Evolutionary conservation across 352 stramenopile species (phyloP).

Genomic region (Blastocystis sp.): DNA sequence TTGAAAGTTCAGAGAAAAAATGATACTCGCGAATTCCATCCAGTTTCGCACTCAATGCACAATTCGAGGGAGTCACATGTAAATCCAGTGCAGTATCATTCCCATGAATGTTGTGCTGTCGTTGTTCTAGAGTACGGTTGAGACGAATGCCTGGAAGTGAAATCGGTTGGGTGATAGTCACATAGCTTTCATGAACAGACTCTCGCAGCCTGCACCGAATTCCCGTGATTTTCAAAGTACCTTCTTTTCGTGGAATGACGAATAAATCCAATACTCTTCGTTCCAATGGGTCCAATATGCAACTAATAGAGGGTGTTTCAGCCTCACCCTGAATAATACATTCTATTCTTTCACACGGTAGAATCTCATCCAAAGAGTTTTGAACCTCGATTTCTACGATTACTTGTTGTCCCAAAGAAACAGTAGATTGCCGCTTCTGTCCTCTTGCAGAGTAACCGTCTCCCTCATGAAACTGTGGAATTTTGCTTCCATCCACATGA

Average conservation of each 20-base stretch:
- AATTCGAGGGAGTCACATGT: not conserved
- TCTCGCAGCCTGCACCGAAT: not conserved
- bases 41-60: not conserved
- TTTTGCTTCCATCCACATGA: not conserved
- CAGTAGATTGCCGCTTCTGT: not conserved
- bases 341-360: not conserved
- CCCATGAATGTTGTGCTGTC: not conserved
- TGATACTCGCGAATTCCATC: not conserved
- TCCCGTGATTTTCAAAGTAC: not conserved
- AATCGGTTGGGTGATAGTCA: not conserved
- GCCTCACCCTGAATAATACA: not conserved
- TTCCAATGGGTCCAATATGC: not conserved
- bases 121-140: constrained; percentile 13
- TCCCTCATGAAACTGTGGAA: not conserved
- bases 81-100: not conserved
- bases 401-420: not conserved
- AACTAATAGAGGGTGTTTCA: not conserved
- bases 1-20: not conserved
- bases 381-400: not conserved
- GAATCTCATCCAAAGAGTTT: not conserved
- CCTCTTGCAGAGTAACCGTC: not conserved
- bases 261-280: not conserved
- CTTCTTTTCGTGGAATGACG: not conserved
- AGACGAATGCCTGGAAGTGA: not conserved
- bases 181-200: not conserved